Evolutionary conservation across 441 rosid species (phyloP).

Genomic region (Adansonia rubrostipa): DNA sequence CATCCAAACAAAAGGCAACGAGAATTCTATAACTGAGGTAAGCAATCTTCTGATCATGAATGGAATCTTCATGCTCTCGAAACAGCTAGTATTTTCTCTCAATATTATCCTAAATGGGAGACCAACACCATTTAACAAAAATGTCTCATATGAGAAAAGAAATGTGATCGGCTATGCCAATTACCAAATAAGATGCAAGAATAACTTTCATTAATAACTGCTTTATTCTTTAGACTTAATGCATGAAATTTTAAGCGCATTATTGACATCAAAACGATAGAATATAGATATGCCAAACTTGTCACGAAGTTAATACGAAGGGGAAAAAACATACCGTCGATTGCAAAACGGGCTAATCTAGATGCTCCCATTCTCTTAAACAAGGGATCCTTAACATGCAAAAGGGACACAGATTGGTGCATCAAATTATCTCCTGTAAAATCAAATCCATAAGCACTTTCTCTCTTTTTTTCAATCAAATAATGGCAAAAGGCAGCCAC

Average conservation of each 20-base stretch:
- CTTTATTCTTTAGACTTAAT: neutral
- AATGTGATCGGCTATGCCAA: neutral
- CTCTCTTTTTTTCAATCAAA: conserved; percentile 15
- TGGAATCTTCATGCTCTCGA: neutral
- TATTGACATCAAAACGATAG: neutral
- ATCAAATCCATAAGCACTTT: conserved; percentile 9
- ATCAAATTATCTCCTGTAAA: conserved; percentile 80
- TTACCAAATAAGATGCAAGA: conserved; percentile 11
- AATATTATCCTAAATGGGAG: neutral
- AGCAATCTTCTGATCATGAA: neutral
- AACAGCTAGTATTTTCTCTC: neutral
- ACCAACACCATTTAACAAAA: neutral
- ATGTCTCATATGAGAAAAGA: neutral
- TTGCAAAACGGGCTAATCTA: conserved; percentile 80
- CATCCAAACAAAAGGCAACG: neutral
- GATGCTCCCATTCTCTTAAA: conserved; percentile 94
- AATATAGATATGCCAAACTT: neutral
- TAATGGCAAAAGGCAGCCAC: neutral
- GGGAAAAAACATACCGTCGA: conserved; percentile 54
- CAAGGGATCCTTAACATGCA: conserved; percentile 90
- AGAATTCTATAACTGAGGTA: conserved; percentile 1
- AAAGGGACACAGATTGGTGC: conserved; percentile 82
- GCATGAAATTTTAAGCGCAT: neutral
- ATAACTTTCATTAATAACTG: neutral
- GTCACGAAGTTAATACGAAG: neutral